Base-by-base conservation (phyloP, 2,329 filamentous ascomycete genomes). In the Didymella exigua region DNA sequence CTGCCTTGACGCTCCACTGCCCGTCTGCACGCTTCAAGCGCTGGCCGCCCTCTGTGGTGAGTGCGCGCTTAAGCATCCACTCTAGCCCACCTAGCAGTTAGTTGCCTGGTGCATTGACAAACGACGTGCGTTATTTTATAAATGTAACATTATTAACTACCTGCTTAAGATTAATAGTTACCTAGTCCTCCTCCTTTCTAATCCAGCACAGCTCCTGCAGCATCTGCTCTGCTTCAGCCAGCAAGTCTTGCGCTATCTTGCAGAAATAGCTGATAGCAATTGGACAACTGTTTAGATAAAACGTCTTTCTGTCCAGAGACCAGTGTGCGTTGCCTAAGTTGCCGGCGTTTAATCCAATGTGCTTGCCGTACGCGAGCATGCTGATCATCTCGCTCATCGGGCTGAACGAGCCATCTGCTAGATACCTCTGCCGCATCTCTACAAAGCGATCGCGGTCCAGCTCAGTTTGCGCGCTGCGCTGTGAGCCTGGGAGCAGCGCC, bases 401-500 rank as follows among this genome's bases (percentile, higher is more conserved):
- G 26, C 24, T 42, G 24, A 42, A 42, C n/a, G 24, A 18, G 24
- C 38, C 24, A 7, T 42, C 26, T 30, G 24, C 38, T 30, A 29
- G 38, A 29, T 42, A 13, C 26, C 27, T 42, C 9, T 42, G 24
- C 38, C 38, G 38, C 38, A 19, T 19, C 13, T 3, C 24, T 29
- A 42, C 3, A 21, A 43, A 31, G 7, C 40, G 3, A 23, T 31
- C 18, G 9, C 18, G 18, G 34, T 66, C 60, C 16, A 50, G 45
- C 13, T 61, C 42, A 18, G 30, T 53, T 49, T 66, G 36, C 14
- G 52, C 37, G 10, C 61, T 41, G 7, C 54, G 36, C 37, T 59
- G 18, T 19, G 14, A 42, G 14, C 43, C 49, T 14, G 48, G 63
- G 13, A 43, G 41, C 10, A 43, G 41, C 41, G 23, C 49, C 40